These are phyloP conservation scores for Kwoniella dendrophila DNA, from an alignment of 768 basidiomycete species.

Conservation along the genomic window DNA sequence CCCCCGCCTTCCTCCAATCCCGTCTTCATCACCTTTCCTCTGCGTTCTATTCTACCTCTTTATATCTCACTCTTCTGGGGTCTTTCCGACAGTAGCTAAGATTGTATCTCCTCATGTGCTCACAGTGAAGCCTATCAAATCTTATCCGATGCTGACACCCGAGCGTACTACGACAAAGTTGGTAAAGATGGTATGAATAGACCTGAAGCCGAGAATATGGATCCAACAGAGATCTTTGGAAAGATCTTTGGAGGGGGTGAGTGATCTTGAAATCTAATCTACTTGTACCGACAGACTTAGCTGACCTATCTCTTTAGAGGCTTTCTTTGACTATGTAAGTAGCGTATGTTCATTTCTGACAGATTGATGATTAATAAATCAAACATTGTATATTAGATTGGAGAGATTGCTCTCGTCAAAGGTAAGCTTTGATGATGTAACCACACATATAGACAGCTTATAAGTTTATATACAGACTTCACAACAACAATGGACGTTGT, in stretches of 20 bases:
- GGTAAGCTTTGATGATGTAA: conserved; percentile 48
- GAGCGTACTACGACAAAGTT: conserved; percentile 91
- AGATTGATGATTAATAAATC: neutral
- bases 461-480: conserved; percentile 62
- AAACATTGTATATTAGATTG: conserved; percentile 66
- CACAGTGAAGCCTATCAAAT: conserved; percentile 89
- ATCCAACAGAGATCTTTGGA: conserved; percentile 92
- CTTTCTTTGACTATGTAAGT: conserved; percentile 84
- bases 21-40: neutral
- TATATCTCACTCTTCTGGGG: neutral
- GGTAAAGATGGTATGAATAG: conserved; percentile 78
- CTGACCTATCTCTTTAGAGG: conserved; percentile 58
- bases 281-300: neutral
- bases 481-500: conserved; percentile 70
- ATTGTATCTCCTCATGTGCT: neutral
- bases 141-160: conserved; percentile 66
- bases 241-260: conserved; percentile 83
- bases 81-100: no score
- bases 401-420: conserved; percentile 94
- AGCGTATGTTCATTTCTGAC: neutral
- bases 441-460: neutral
- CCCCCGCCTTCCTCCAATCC: neutral
- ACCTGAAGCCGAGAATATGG: conserved; percentile 83
- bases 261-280: conserved; percentile 6
- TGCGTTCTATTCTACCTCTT: neutral